phyloP scores from a whole-genome alignment of 2,329 filamentous ascomycete species.

The Ceratocystis lukuohia region DNA sequence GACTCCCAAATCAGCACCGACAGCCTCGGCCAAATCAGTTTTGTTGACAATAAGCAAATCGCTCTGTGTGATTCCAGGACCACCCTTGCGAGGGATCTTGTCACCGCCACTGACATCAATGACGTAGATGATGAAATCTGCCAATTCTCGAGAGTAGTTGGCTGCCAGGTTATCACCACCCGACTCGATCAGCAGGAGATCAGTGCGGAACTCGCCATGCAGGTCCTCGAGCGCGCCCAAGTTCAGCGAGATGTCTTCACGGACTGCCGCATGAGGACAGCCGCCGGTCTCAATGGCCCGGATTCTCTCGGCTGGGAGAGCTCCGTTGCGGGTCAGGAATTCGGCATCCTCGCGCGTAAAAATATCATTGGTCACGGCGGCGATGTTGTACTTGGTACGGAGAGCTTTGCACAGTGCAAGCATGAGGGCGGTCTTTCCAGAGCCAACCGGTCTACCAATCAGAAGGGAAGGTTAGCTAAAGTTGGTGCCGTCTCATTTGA shows the following conservation, averaged over 20 bases:
- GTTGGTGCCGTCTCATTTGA: too few relatives aligned
- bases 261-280: conserved; percentile 90
- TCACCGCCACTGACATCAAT: conserved; percentile 95
- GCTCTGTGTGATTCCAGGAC: conserved; percentile 91
- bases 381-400: conserved; percentile 68
- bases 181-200: conserved; percentile 85
- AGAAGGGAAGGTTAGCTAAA: too few relatives aligned
- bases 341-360: conserved; percentile 97
- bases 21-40: conserved; percentile 79
- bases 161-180: conserved; percentile 94
- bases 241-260: conserved; percentile 92
- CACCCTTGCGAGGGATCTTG: conserved; percentile 91
- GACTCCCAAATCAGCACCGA: conserved; percentile 78
- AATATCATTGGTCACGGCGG: conserved; percentile 97
- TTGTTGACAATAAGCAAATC: conserved; percentile 94
- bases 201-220: conserved; percentile 63
- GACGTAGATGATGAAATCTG: conserved; percentile 96
- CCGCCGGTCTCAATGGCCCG: conserved; percentile 94
- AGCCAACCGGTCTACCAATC: conserved; percentile 66
- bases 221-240: conserved; percentile 83
- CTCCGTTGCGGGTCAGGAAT: conserved; percentile 78
- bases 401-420: conserved; percentile 78
- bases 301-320: conserved; percentile 72
- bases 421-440: conserved; percentile 96
- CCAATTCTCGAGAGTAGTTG: conserved; percentile 89